Evolutionary conservation across 306 rosid species (phyloP).

Genomic region (Senna tora): DNA sequence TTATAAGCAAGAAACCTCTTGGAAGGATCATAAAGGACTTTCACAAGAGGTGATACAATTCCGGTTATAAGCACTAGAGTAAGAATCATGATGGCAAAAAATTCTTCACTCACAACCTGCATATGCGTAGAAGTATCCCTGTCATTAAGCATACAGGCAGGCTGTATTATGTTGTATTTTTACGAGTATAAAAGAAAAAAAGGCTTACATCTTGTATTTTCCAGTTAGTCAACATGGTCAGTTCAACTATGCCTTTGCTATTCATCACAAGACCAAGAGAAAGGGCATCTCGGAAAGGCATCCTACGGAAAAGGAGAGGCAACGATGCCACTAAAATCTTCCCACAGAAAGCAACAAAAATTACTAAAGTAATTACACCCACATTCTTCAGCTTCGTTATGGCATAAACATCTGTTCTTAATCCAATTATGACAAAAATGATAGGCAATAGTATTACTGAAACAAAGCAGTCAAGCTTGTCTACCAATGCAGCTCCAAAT

Average conservation of each 20-base stretch:
- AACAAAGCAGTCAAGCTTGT: constrained; percentile 59
- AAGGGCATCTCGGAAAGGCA: constrained; percentile 67
- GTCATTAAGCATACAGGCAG: constrained; percentile 1
- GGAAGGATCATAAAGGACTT: constrained; percentile 59
- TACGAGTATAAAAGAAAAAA: neutral
- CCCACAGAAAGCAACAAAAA: constrained; percentile 41
- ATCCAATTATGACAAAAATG: constrained; percentile 47
- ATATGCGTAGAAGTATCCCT: constrained; percentile 3
- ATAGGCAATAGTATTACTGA: constrained; percentile 53
- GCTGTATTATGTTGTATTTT: neutral
- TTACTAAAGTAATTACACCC: constrained; percentile 41
- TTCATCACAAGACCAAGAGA: constrained; percentile 66
- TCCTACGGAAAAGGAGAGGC: constrained; percentile 61
- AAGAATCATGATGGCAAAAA: constrained; percentile 56
- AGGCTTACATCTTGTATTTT: constrained; percentile 45
- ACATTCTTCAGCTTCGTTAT: constrained; percentile 46
- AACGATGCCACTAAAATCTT: constrained; percentile 55
- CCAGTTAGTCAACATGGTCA: constrained; percentile 45
- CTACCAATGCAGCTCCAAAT: constrained; percentile 64
- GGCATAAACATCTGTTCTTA: constrained; percentile 51
- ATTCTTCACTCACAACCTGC: constrained; percentile 63
- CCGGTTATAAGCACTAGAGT: constrained; percentile 54
- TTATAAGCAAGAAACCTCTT: constrained; percentile 58
- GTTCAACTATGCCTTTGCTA: constrained; percentile 67
- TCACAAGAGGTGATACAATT: constrained; percentile 57